These are phyloP conservation scores for Scheffersomyces stambukii DNA, from an alignment of 1,139 yeast species.

Conservation along the genomic window DNA sequence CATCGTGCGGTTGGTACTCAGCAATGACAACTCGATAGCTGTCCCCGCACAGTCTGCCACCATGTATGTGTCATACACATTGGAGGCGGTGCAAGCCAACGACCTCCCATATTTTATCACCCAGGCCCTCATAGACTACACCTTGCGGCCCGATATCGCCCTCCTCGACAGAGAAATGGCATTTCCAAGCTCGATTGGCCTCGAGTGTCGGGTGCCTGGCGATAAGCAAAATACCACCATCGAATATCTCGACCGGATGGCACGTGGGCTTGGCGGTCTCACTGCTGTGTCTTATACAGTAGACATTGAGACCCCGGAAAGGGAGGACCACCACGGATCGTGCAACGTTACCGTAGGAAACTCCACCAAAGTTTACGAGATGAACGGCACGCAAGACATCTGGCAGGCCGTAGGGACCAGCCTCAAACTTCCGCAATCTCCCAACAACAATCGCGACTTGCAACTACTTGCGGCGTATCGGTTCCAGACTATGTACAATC, in stretches of 20 bases:
- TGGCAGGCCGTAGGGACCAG: too few species aligned
- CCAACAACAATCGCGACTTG: not conserved
- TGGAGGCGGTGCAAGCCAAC: slow-evolving; percentile 30
- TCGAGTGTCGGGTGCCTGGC: not conserved
- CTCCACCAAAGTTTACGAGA: too few species aligned
- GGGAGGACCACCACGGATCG: not conserved
- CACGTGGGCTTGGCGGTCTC: not conserved
- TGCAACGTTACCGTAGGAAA: too few species aligned
- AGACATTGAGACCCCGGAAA: not conserved
- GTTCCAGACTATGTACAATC: slow-evolving; percentile 2
- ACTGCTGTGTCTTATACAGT: too few species aligned
- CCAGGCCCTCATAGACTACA: slow-evolving; percentile 31
- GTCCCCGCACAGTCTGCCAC: slow-evolving; percentile 36
- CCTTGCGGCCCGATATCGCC: slow-evolving; percentile 6
- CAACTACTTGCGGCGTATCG: slow-evolving; percentile 1
- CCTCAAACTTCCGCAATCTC: too few species aligned
- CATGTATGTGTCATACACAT: slow-evolving; percentile 31
- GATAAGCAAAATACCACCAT: not conserved
- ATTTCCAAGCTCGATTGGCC: not conserved
- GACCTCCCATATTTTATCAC: slow-evolving; percentile 39
- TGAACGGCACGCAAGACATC: too few species aligned
- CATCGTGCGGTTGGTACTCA: slow-evolving; percentile 23
- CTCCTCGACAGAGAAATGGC: slow-evolving; percentile 1
- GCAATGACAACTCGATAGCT: slow-evolving; percentile 30
- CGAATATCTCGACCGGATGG: not conserved